Percentiles rank a stretch among this genome's conserved stretches.
Evolutionary conservation across 2,329 filamentous ascomycete genomes (phyloP).

Genomic region (Fusarium longipes): DNA sequence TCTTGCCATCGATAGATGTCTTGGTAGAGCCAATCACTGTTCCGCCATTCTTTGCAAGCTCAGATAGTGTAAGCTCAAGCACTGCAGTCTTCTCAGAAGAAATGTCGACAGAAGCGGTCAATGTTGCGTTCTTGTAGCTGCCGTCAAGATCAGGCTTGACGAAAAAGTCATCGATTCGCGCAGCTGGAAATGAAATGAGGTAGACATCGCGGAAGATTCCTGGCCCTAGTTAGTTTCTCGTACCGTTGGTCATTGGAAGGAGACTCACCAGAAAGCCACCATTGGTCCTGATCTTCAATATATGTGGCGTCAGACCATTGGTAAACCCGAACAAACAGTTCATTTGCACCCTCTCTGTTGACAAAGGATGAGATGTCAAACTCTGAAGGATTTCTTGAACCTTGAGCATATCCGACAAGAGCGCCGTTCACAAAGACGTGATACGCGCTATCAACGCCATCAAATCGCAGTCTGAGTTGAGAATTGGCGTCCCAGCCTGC

Average conservation of each 20-base stretch:
- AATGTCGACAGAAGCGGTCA: constrained; percentile 59
- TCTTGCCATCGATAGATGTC: constrained; percentile 42
- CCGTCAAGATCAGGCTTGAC: constrained; percentile 67
- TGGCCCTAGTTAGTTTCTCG: constrained; percentile 40
- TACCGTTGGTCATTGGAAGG: constrained; percentile 49
- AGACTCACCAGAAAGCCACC: constrained; percentile 72
- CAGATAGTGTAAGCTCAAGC: constrained; percentile 58
- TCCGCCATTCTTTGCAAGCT: constrained; percentile 46
- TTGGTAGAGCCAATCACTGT: constrained; percentile 52
- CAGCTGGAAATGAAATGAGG: constrained; percentile 66
- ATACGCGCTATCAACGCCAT: constrained; percentile 78
- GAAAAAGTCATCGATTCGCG: constrained; percentile 68
- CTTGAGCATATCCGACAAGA: constrained; percentile 75
- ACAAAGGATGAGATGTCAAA: constrained; percentile 71
- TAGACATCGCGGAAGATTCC: constrained; percentile 75
- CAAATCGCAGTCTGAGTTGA: constrained; percentile 73
- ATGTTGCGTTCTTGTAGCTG: constrained; percentile 61
- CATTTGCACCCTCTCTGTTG: constrained; percentile 58
- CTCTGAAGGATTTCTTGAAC: constrained; percentile 74
- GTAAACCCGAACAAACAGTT: constrained; percentile 73
- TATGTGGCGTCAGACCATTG: constrained; percentile 77
- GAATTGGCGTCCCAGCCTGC: constrained; percentile 58
- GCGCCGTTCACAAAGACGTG: constrained; percentile 75
- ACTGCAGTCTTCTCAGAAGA: constrained; percentile 49
- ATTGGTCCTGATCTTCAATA: constrained; percentile 77